These are phyloP conservation scores for Fusarium tjaetaba DNA, from an alignment of 2,329 filamentous ascomycete genomes.

Conservation along the genomic window DNA sequence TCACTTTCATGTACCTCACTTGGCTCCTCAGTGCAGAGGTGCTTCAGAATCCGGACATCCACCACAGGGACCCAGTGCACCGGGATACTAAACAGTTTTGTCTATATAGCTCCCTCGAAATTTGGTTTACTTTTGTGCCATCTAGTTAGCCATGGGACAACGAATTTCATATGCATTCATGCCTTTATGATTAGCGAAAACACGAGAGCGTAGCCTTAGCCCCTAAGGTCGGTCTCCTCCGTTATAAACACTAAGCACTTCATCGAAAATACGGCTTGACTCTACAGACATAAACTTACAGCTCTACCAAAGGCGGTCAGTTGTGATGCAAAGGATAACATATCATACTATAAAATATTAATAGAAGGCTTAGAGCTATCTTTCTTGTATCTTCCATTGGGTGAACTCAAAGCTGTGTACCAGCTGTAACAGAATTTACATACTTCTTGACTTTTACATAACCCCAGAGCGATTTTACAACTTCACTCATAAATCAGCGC, in stretches of 20 bases:
- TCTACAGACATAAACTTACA: not conserved
- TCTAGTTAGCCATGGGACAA: not conserved
- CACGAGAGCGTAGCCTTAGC: not conserved
- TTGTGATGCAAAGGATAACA: not conserved
- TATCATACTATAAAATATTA: not conserved
- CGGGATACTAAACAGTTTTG: not conserved
- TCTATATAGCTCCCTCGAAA: not conserved
- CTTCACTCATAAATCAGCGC: not conserved
- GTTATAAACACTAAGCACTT: not conserved
- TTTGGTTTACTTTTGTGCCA: not conserved
- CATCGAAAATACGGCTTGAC: not conserved
- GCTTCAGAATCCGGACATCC: slow-evolving; percentile 14
- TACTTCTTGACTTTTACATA: not conserved
- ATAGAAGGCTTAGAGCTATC: not conserved
- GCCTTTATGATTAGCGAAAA: not conserved
- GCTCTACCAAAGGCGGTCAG: not conserved
- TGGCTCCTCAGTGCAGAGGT: slow-evolving; percentile 37
- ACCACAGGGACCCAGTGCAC: slow-evolving; percentile 13
- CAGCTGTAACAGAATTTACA: not conserved
- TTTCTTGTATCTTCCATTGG: not conserved
- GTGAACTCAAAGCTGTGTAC: not conserved
- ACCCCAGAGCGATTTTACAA: not conserved
- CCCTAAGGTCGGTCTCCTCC: not conserved
- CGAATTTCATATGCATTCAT: not conserved
- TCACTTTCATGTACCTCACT: slow-evolving; percentile 34